phyloP scores from a whole-genome alignment of 108 stramenopile genomes.

The Seminavis robusta region DNA sequence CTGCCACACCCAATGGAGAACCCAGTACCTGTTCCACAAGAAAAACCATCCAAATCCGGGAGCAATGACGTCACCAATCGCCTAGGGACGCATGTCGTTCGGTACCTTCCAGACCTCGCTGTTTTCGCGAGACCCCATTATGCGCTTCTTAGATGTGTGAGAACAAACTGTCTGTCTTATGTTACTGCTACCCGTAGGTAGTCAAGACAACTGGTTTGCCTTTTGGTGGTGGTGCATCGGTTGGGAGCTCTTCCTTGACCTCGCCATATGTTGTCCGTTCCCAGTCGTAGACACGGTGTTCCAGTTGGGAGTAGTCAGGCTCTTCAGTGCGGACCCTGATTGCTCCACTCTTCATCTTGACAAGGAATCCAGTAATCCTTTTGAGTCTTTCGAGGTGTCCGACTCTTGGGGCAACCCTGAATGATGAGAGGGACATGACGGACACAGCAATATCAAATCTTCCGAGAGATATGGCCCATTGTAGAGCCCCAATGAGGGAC shows the following conservation, averaged over 20 bases:
- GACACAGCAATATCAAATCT: slow-evolving; percentile 19
- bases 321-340: background rate
- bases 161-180: no score
- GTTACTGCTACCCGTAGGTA: no score
- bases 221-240: no score
- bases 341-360: slow-evolving; percentile 3
- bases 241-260: background rate
- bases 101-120: no score
- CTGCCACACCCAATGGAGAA: no score
- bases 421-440: slow-evolving; percentile 15
- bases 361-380: slow-evolving; percentile 24
- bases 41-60: no score
- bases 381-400: slow-evolving; percentile 22
- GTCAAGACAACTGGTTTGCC: no score
- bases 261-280: background rate
- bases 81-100: no score
- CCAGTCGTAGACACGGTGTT: background rate
- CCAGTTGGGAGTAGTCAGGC: slow-evolving; percentile 1
- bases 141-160: no score
- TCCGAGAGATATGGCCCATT: slow-evolving; percentile 27
- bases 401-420: background rate
- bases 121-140: no score
- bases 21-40: no score
- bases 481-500: slow-evolving; percentile 19
- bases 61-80: no score